Evolutionary conservation across 2,329 filamentous ascomycete species (phyloP).

Genomic region (Calonectria fujianensis): DNA sequence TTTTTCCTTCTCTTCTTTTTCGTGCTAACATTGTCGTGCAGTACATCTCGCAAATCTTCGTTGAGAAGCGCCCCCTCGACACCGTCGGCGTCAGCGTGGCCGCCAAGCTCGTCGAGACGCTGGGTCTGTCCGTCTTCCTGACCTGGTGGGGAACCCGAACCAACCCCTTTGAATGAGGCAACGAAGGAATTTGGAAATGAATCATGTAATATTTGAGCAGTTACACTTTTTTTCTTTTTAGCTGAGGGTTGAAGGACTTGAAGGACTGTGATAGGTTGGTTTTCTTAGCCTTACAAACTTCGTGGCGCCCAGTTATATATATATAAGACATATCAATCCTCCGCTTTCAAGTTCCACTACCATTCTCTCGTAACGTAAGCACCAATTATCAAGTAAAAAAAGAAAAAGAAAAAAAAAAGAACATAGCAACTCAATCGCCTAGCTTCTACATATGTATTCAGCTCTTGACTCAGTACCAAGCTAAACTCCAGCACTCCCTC

Average conservation of each 20-base stretch:
- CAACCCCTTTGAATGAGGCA: slow-evolving; percentile 88
- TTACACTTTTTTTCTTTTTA: background rate
- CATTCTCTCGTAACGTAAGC: too few species aligned
- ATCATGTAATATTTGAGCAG: background rate
- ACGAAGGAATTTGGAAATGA: background rate
- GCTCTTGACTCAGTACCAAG: too few species aligned
- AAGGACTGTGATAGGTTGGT: background rate
- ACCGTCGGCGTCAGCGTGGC: slow-evolving; percentile 90
- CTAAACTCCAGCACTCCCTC: too few species aligned
- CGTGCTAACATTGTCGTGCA: slow-evolving; percentile 59
- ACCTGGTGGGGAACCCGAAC: slow-evolving; percentile 98
- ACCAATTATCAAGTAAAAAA: too few species aligned
- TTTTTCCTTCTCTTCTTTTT: background rate
- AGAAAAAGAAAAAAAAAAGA: too few species aligned
- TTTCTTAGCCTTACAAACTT: background rate
- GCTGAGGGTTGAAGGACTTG: background rate
- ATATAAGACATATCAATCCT: too few species aligned
- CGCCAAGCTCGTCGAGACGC: slow-evolving; percentile 92
- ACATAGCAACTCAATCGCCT: too few species aligned
- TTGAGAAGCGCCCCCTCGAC: slow-evolving; percentile 94
- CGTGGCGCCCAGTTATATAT: too few species aligned
- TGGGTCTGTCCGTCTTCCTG: slow-evolving; percentile 92
- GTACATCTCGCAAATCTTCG: slow-evolving; percentile 90
- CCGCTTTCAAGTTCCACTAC: too few species aligned
- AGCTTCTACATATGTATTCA: too few species aligned